phyloP scores from a whole-genome alignment of 805 yeast species.

The Teunomyces gatunensis region DNA sequence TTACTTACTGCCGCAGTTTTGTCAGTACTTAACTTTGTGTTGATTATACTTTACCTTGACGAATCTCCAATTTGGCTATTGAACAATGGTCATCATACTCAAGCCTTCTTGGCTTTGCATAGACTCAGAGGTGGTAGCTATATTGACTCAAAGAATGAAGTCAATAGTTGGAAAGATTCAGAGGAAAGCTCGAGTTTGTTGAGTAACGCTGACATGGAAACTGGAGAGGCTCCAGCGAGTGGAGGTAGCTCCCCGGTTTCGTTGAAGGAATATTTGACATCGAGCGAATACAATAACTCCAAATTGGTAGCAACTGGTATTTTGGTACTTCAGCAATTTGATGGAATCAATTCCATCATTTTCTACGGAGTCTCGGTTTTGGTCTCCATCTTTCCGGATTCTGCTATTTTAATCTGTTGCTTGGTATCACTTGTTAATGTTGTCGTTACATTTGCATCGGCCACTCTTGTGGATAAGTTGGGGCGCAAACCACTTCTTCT shows the following conservation, averaged over 20 bases:
- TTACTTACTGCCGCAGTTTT: constrained; percentile 59
- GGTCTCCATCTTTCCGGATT: constrained; percentile 65
- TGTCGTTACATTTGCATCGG: constrained; percentile 68
- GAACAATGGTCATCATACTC: constrained; percentile 41
- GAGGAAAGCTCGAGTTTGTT: constrained; percentile 17
- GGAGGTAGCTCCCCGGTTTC: constrained; percentile 16
- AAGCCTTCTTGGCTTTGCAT: constrained; percentile 40
- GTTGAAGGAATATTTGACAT: constrained; percentile 45
- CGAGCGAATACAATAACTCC: constrained; percentile 54
- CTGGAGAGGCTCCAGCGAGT: not conserved
- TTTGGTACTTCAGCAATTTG: constrained; percentile 82
- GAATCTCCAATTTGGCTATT: constrained; percentile 88
- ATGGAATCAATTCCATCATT: constrained; percentile 89
- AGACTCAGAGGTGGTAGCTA: constrained; percentile 40
- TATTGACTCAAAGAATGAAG: constrained; percentile 32
- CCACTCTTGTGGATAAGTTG: constrained; percentile 67
- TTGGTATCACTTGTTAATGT: constrained; percentile 73
- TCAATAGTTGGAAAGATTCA: constrained; percentile 31
- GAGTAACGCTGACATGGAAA: constrained; percentile 9
- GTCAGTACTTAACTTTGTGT: constrained; percentile 48
- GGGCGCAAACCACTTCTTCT: constrained; percentile 76
- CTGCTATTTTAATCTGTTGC: constrained; percentile 72
- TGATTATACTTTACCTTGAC: constrained; percentile 40
- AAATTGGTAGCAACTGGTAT: constrained; percentile 66
- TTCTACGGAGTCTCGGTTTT: constrained; percentile 90